phyloP scores from a whole-genome alignment of 495 filamentous ascomycete species.

The Cairneyella variabilis region DNA sequence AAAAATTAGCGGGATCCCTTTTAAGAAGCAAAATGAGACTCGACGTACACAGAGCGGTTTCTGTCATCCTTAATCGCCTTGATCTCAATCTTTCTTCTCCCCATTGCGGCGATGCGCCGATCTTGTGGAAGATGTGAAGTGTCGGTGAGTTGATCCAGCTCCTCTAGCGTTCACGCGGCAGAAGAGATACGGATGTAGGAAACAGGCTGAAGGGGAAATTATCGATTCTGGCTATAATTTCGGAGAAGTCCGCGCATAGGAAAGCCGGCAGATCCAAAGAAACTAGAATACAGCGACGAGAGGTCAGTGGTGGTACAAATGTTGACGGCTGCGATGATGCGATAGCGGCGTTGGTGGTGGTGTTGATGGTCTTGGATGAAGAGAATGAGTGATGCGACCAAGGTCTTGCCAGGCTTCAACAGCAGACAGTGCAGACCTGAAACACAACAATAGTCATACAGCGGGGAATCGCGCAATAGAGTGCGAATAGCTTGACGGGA shows the following conservation, averaged over 20 bases:
- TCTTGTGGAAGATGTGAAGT: constrained; percentile 20
- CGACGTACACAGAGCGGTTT: constrained; percentile 92
- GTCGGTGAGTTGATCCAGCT: constrained; percentile 26
- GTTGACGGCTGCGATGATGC: not conserved
- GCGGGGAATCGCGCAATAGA: not conserved
- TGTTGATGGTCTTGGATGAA: not conserved
- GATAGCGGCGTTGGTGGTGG: not conserved
- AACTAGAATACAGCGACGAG: not conserved
- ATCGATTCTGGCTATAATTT: constrained; percentile 1
- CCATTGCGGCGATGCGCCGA: constrained; percentile 42
- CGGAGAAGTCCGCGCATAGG: constrained; percentile 8
- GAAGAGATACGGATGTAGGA: not conserved
- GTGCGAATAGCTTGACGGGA: not conserved
- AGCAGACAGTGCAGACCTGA: constrained; percentile 1
- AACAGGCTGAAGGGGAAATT: constrained; percentile 7
- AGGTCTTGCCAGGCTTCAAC: not conserved
- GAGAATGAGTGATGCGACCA: constrained; percentile 8
- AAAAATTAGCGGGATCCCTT: constrained; percentile 2
- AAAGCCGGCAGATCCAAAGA: not conserved
- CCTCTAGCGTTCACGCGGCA: not conserved
- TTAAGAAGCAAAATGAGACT: not conserved
- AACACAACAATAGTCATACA: constrained; percentile 18
- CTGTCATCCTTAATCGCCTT: constrained; percentile 99
- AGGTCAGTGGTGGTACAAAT: not conserved
- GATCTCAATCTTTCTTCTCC: constrained; percentile 88